phyloP scores from a whole-genome alignment of 1,284 basidiomycete genomes.

The Earliella scabrosa region DNA sequence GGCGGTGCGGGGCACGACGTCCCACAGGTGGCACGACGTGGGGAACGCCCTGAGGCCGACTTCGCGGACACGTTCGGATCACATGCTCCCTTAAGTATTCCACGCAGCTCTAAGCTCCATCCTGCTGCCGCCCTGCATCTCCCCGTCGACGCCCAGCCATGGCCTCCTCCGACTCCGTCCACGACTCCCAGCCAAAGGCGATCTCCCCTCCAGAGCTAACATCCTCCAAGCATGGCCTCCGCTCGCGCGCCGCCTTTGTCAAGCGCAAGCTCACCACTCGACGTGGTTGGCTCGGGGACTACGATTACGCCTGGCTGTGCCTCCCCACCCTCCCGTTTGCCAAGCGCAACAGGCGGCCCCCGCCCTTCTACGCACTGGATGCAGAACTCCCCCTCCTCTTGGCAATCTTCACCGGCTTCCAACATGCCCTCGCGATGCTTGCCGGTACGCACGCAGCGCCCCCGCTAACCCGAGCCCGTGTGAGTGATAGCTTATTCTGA shows the following conservation, averaged over 20 bases:
- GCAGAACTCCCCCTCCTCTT: conserved; percentile 71
- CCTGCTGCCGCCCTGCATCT: neutral
- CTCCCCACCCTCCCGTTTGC: conserved; percentile 64
- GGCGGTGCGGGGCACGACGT: neutral
- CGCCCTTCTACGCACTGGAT: conserved; percentile 78
- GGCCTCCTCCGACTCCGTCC: neutral
- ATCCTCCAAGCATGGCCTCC: neutral
- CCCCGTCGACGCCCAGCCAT: neutral
- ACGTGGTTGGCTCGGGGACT: conserved; percentile 80
- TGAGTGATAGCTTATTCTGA: too few species aligned
- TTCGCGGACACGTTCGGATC: too few species aligned
- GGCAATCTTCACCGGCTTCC: conserved; percentile 71
- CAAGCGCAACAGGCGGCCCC: conserved; percentile 39
- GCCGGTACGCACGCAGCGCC: conserved; percentile 39
- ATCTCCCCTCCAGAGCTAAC: neutral
- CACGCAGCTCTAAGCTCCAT: neutral
- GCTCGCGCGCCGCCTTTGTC: conserved; percentile 18
- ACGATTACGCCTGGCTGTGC: conserved; percentile 78
- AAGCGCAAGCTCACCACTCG: conserved; percentile 46
- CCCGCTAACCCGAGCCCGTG: too few species aligned
- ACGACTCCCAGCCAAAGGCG: neutral
- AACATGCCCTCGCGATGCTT: conserved; percentile 84
- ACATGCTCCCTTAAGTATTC: neutral
- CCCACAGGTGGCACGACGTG: neutral
- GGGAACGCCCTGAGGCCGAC: neutral